Base-by-base conservation (phyloP, 2,329 filamentous ascomycete genomes). In the Cytospora mali region DNA sequence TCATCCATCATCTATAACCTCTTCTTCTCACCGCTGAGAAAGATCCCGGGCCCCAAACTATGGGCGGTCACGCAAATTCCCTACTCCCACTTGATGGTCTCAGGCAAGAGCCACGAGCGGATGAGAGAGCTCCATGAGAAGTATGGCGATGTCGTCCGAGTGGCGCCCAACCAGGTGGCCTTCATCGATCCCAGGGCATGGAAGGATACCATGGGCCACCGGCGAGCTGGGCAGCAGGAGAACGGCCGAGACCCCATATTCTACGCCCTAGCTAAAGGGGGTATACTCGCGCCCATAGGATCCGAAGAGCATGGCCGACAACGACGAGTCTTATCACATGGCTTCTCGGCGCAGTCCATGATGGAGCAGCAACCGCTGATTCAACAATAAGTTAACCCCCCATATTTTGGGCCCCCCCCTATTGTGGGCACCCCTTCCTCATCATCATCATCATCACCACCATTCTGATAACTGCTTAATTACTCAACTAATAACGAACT, bases 1-100 rank as follows among this genome's bases (percentile, higher is more conserved):
- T 49, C 53, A 13, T 56, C 28, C 23, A 21, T 64, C 25, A 29
- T 62, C 13, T 65, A 65, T 25, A 65, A 62, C 49, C 62, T 65
- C 50, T 62, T 52, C 27, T 39, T 65, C 7, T 53, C 55, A 3
- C 62, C 62, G 3, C 25, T 65, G 14, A 55, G 62, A 18, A 52
- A 49, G 14, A 18, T 58, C 46, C 60, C 62, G 0, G 62, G 62
- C 10, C 62, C 62, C n/a, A 65, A 51, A 25, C 51, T 58, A 29
- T 62, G 51, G 55, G 62, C 62, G 6, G 25, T 58, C 6, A 46
- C 59, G 14, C 14, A 31, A 4, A 49, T 65, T 9, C 60, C 60
- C 21, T 42, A 58, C 13, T 50, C 50, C 9, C 11, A 46, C 23
- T 21, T 59, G 31, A 33, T 58, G 28, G 13, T 33, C 23, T 31